These are phyloP conservation scores for Neurospora intermedia DNA, from an alignment of 495 filamentous ascomycete species.

Conservation along the genomic window DNA sequence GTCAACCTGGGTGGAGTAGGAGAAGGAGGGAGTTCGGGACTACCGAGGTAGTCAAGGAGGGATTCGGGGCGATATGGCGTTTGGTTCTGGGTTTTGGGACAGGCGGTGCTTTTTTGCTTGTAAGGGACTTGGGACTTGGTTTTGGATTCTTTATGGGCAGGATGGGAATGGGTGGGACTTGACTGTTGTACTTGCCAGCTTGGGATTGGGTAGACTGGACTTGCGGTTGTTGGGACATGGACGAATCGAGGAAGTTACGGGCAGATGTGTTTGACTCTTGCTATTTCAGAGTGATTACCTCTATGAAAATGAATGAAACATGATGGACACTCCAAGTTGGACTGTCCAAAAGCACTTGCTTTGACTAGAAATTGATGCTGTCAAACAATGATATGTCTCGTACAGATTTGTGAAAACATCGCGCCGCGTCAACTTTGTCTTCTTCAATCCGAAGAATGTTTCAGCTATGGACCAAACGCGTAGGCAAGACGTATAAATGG, in stretches of 20 bases:
- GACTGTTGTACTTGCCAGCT: not conserved
- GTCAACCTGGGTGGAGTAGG: no score
- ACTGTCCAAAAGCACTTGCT: not conserved
- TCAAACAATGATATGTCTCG: not conserved
- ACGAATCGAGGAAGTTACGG: not conserved
- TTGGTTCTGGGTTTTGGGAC: not conserved
- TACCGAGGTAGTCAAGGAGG: not conserved
- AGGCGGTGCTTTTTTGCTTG: not conserved
- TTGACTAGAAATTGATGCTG: not conserved
- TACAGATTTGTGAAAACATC: not conserved
- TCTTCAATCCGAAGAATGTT: not conserved
- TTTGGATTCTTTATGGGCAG: not conserved
- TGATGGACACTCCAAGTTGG: not conserved
- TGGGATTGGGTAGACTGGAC: not conserved
- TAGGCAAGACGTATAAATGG: not conserved
- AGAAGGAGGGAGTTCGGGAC: no score
- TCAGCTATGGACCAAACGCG: not conserved
- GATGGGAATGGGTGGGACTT: not conserved
- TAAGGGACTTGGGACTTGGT: not conserved
- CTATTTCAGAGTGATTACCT: not conserved
- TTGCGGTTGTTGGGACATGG: not conserved
- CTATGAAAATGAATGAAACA: not conserved
- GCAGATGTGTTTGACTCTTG: not conserved
- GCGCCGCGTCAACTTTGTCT: not conserved
- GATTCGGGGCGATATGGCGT: not conserved